Conservation (phyloP, 2,329 filamentous ascomycete species). For the Teratosphaeria epicoccoides region DNA sequence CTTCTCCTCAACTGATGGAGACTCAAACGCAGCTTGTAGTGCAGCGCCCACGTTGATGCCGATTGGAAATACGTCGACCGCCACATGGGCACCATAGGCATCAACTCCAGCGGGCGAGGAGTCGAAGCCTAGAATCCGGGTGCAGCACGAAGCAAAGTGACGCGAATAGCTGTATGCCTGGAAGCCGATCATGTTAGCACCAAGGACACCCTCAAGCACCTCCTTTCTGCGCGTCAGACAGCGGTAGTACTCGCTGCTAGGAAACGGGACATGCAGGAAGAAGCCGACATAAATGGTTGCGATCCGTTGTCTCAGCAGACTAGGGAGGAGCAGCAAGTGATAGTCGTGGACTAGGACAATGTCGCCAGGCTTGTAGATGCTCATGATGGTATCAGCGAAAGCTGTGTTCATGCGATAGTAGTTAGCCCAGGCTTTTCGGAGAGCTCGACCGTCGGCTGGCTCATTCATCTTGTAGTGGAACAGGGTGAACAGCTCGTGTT, state of each 20-base stretch:
- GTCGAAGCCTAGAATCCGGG: constrained; percentile 78
- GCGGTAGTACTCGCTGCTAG: constrained; percentile 88
- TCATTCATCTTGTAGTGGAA: constrained; percentile 96
- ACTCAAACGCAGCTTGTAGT: constrained; percentile 60
- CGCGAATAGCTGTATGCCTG: constrained; percentile 92
- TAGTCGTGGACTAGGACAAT: constrained; percentile 91
- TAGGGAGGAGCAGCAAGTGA: constrained; percentile 80
- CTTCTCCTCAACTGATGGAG: constrained; percentile 57
- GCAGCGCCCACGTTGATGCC: constrained; percentile 83
- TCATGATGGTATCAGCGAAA: constrained; percentile 80
- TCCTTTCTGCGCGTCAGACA: constrained; percentile 84
- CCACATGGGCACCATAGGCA: constrained; percentile 77
- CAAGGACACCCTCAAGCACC: constrained; percentile 77
- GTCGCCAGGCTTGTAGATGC: constrained; percentile 85
- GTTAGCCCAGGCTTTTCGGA: constrained; percentile 78
- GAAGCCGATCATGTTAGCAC: constrained; percentile 87
- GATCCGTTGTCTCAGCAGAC: constrained; percentile 72
- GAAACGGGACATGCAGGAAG: constrained; percentile 89
- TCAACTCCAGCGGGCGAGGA: constrained; percentile 78
- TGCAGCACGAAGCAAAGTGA: constrained; percentile 91
- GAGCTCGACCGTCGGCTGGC: constrained; percentile 71
- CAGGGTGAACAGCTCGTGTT: constrained; percentile 82
- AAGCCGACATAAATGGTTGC: constrained; percentile 91
- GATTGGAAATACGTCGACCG: constrained; percentile 88
- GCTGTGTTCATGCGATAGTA: constrained; percentile 88